phyloP scores from a whole-genome alignment of 208 protist species.

The Leishmania lainsoni region DNA sequence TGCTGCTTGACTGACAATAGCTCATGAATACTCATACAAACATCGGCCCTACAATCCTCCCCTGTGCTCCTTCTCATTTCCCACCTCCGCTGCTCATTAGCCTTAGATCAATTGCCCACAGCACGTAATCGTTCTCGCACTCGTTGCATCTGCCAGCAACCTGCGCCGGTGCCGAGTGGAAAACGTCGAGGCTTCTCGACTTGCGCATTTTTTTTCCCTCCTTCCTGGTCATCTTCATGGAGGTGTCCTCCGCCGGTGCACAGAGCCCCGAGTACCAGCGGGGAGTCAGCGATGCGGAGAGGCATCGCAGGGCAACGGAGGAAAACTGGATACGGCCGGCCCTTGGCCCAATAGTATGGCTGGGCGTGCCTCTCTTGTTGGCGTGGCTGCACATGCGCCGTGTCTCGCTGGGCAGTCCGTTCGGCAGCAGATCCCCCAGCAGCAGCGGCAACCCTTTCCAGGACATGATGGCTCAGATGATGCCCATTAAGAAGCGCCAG shows the following conservation, averaged over 20 bases:
- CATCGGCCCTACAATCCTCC: background rate
- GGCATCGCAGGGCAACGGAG: constrained; percentile 72
- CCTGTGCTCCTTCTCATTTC: background rate
- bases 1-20: background rate
- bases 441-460: constrained; percentile 60
- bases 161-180: background rate
- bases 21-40: background rate
- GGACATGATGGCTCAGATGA: constrained; percentile 87
- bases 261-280: constrained; percentile 54
- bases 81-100: background rate
- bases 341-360: constrained; percentile 75
- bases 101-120: background rate
- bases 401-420: constrained; percentile 26
- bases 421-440: constrained; percentile 11
- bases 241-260: constrained; percentile 6
- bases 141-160: background rate
- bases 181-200: background rate
- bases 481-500: constrained; percentile 87
- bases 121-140: background rate
- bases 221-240: background rate
- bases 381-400: constrained; percentile 63
- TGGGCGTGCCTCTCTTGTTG: constrained; percentile 70
- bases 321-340: constrained; percentile 82
- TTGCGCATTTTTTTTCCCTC: background rate
- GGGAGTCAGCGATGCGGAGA: constrained; percentile 68